These are phyloP conservation scores for Chrysosporium keratinophilum DNA, from an alignment of 2,329 filamentous ascomycete genomes.

Conservation along the genomic window DNA sequence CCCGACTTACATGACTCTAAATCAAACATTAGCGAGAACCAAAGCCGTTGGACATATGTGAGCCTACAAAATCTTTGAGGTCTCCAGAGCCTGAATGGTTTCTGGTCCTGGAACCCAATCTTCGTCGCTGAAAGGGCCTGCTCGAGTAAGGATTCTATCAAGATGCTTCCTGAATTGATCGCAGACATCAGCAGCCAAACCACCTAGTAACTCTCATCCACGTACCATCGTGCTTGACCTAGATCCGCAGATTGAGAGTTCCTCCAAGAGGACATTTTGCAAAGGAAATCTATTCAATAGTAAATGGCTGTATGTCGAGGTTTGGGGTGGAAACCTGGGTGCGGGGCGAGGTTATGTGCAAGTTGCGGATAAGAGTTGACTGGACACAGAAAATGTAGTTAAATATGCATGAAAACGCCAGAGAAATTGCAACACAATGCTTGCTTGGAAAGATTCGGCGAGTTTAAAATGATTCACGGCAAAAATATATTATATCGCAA, in stretches of 20 bases:
- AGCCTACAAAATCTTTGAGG: slow-evolving; percentile 64
- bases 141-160: slow-evolving; percentile 63
- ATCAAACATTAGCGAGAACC: slow-evolving; percentile 1
- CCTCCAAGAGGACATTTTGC: too few relatives aligned
- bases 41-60: background rate
- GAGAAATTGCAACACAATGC: too few relatives aligned
- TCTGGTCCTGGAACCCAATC: slow-evolving; percentile 44
- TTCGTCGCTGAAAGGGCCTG: slow-evolving; percentile 71
- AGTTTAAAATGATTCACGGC: too few relatives aligned
- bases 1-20: slow-evolving; percentile 28
- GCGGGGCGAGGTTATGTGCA: background rate
- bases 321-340: background rate
- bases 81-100: slow-evolving; percentile 49
- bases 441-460: too few relatives aligned
- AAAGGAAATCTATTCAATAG: background rate
- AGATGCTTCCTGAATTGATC: slow-evolving; percentile 59
- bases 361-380: background rate
- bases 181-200: background rate
- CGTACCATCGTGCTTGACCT: slow-evolving; percentile 22
- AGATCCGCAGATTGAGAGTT: too few relatives aligned
- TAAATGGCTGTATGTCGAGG: background rate
- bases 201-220: background rate
- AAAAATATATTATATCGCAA: too few relatives aligned
- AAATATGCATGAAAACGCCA: background rate
- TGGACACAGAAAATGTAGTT: too few relatives aligned